Conservation (phyloP, 257 asterid species). For the Misopates orontium region DNA sequence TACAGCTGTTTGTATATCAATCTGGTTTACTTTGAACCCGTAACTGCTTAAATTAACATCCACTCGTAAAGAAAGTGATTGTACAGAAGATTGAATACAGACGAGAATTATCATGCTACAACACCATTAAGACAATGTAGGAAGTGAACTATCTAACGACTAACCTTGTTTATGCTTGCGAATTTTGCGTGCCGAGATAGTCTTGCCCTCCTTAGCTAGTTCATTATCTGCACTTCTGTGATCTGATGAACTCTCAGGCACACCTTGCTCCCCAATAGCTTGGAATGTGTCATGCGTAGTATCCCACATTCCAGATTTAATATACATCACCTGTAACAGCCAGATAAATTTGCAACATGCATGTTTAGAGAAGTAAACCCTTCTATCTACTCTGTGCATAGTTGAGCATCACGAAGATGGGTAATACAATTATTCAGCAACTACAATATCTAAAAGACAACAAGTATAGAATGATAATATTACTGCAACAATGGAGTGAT, state of each 20-base stretch:
- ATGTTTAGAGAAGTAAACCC: slow-evolving; percentile 20
- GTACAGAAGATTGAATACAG: background rate
- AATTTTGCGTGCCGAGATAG: slow-evolving; percentile 33
- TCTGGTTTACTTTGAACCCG: background rate
- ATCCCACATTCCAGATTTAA: slow-evolving; percentile 73
- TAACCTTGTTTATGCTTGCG: slow-evolving; percentile 45
- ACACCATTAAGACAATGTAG: slow-evolving; percentile 17
- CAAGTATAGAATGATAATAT: too few species aligned
- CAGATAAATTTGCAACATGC: slow-evolving; percentile 28
- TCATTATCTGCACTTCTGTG: slow-evolving; percentile 55
- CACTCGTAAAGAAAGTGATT: background rate
- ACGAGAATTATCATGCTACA: slow-evolving; percentile 9
- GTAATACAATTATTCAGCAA: too few species aligned
- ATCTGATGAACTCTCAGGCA: slow-evolving; percentile 44
- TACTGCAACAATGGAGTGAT: too few species aligned
- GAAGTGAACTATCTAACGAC: slow-evolving; percentile 21
- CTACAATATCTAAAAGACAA: background rate
- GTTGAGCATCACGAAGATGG: background rate
- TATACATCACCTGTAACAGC: slow-evolving; percentile 66
- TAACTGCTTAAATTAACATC: background rate
- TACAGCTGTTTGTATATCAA: slow-evolving; percentile 11
- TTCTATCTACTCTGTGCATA: slow-evolving; percentile 5
- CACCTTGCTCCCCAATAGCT: slow-evolving; percentile 36
- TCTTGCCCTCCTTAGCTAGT: slow-evolving; percentile 50
- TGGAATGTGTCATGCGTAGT: slow-evolving; percentile 65